These are phyloP conservation scores for Cercospora sesami DNA, from an alignment of 2,329 filamentous ascomycete species.

Conservation along the genomic window DNA sequence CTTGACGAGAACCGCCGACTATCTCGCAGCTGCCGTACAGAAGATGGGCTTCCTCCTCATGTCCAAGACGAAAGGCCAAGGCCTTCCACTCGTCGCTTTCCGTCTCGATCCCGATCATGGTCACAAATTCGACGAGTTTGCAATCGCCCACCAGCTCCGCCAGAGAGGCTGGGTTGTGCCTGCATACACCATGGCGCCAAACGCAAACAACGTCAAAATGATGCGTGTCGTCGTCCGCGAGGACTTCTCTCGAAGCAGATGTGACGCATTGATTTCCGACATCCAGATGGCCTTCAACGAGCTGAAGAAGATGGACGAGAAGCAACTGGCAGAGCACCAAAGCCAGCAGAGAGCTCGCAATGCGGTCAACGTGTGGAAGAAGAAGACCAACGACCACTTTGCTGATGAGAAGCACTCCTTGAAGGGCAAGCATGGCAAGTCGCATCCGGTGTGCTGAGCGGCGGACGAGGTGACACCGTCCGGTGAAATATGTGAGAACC, in stretches of 20 bases:
- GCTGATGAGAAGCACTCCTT: slow-evolving; percentile 80
- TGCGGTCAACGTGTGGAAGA: slow-evolving; percentile 29
- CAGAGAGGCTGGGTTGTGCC: slow-evolving; percentile 90
- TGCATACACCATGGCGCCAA: slow-evolving; percentile 94
- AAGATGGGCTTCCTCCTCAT: slow-evolving; percentile 82
- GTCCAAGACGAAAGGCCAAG: slow-evolving; percentile 73
- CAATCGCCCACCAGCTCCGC: slow-evolving; percentile 75
- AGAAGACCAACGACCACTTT: slow-evolving; percentile 49
- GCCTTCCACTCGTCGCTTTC: slow-evolving; percentile 88
- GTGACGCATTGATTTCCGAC: slow-evolving; percentile 74
- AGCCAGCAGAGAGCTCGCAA: slow-evolving; percentile 42
- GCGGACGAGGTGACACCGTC: background rate
- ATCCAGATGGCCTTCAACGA: slow-evolving; percentile 74
- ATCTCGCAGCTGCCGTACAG: slow-evolving; percentile 72
- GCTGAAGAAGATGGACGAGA: slow-evolving; percentile 71
- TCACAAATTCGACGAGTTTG: slow-evolving; percentile 58
- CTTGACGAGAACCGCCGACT: slow-evolving; percentile 84
- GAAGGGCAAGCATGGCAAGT: slow-evolving; percentile 88
- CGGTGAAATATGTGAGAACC: background rate
- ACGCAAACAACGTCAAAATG: slow-evolving; percentile 82
- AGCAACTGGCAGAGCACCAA: slow-evolving; percentile 68
- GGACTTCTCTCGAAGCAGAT: slow-evolving; percentile 81
- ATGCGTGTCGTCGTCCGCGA: slow-evolving; percentile 89
- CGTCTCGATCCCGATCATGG: slow-evolving; percentile 62
- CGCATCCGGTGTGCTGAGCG: slow-evolving; percentile 77